Evolutionary conservation across 176 grass and related monocot species (phyloP), one percentile per base, ranked within the genome.

Genomic region (Raddia distichophylla): DNA sequence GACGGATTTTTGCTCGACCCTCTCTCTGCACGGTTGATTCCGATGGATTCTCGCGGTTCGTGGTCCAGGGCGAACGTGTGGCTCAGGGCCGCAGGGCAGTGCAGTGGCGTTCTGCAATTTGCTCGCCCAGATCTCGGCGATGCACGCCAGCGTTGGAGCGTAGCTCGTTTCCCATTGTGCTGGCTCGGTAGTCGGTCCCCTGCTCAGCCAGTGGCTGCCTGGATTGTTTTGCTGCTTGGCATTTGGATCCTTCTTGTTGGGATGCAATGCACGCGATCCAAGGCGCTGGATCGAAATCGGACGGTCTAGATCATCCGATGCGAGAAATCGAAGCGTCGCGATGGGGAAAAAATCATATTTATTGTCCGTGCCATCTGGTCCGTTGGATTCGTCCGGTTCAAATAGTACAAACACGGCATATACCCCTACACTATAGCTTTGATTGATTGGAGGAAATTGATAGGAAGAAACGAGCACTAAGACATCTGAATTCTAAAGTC

Each of bases 61-160:
- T 59, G 83, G 83, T 74, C 73, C 83, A 46, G 62, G 66, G 1
- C 11, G 52, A 82, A 82, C 6, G 20, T 12, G 73, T 78, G 88
- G 79, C 52, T 82, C 42, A 78, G 78, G 77, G 37, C 37, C 37
- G 37, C 37, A 27, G 27, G 27, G 27, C 27, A 27, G 27, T 27
- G 27, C 73, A 22, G 5, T 14, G 45, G 43, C 59, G 13, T 10
- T 59, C 51, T 22, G 88, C 79, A 61, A 86, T 82, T 86, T 86
- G 83, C 67, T 8, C 75, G 65, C 58, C 63, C 16, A 69, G 71
- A 88, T 91, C 86, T 88, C 43, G 61, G 27, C 27, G 27, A 27
- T 27, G 27, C 1, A 27, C 27, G 27, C 27, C 27, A 27, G 27
- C 10, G 3, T 88, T 88, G 86, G 82, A 85, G n/a, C n/a, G 0